These are phyloP conservation scores for Castanea mollissima DNA, from an alignment of 306 rosid genomes.

Conservation along the genomic window DNA sequence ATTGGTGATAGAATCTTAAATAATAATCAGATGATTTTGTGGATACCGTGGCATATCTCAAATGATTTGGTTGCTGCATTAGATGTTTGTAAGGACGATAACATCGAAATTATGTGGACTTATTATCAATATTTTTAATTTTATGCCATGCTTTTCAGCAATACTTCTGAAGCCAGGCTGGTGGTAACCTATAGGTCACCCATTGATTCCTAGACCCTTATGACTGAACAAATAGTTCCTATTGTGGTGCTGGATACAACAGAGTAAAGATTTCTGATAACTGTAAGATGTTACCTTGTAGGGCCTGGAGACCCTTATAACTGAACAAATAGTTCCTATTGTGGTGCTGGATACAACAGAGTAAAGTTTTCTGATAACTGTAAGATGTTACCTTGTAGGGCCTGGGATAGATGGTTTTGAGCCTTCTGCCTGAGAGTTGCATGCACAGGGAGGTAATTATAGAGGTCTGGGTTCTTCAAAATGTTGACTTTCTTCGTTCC, in stretches of 20 bases:
- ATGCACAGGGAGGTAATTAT: background rate
- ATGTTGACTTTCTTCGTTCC: background rate
- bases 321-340: background rate
- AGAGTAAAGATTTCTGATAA: background rate
- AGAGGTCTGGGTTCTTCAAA: background rate
- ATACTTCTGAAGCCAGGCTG: too few relatives aligned
- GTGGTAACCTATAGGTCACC: background rate
- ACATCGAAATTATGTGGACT: too few relatives aligned
- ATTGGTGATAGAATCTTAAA: background rate
- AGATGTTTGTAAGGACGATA: too few relatives aligned
- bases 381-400: background rate
- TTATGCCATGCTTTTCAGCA: too few relatives aligned
- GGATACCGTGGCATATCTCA: background rate
- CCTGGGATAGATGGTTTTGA: background rate
- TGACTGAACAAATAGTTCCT: background rate
- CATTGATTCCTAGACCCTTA: background rate
- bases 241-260: background rate
- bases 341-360: background rate
- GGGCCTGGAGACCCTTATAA: background rate
- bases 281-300: background rate
- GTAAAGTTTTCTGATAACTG: background rate
- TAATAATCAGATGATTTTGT: background rate
- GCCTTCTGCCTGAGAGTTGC: background rate
- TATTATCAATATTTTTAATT: too few relatives aligned
- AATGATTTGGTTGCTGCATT: too few relatives aligned